phyloP scores from a whole-genome alignment of 2,329 filamentous ascomycete species.

The Colletotrichum gloeosporioides region DNA sequence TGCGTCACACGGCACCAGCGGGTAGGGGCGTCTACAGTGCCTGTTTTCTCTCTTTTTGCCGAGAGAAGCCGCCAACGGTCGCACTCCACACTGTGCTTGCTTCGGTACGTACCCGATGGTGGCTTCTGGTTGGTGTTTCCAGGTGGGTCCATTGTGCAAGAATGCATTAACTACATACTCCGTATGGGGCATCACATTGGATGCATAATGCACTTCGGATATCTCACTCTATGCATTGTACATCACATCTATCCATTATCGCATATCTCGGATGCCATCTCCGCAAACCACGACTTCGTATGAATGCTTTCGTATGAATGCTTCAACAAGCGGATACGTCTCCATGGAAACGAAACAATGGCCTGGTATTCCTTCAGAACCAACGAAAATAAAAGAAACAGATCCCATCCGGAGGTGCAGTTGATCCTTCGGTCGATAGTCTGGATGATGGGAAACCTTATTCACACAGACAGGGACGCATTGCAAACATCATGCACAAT shows the following conservation, averaged over 20 bases:
- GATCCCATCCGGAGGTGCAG: not conserved
- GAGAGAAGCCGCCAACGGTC: not conserved
- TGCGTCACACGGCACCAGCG: slow-evolving; percentile 5
- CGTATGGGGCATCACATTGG: not conserved
- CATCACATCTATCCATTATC: not conserved
- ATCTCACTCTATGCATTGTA: not conserved
- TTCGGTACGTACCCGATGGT: not conserved
- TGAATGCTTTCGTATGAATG: not conserved
- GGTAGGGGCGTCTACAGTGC: not conserved
- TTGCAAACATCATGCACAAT: not conserved
- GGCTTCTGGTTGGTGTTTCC: not conserved
- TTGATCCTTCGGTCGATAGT: not conserved
- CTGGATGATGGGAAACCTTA: not conserved
- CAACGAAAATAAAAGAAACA: not conserved
- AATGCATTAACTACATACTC: not conserved
- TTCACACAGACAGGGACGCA: not conserved
- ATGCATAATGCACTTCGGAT: not conserved
- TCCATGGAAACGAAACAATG: not conserved
- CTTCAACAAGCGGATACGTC: not conserved
- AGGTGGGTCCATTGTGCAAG: not conserved
- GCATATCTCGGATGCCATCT: not conserved
- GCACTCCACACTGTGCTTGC: not conserved
- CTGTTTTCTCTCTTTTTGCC: not conserved
- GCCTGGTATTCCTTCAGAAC: not conserved
- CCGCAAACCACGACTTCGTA: not conserved